Percentiles rank a stretch among this genome's conserved stretches.
Evolutionary conservation across 2,329 filamentous ascomycete species (phyloP).

Genomic region (Monosporascus sp.): DNA sequence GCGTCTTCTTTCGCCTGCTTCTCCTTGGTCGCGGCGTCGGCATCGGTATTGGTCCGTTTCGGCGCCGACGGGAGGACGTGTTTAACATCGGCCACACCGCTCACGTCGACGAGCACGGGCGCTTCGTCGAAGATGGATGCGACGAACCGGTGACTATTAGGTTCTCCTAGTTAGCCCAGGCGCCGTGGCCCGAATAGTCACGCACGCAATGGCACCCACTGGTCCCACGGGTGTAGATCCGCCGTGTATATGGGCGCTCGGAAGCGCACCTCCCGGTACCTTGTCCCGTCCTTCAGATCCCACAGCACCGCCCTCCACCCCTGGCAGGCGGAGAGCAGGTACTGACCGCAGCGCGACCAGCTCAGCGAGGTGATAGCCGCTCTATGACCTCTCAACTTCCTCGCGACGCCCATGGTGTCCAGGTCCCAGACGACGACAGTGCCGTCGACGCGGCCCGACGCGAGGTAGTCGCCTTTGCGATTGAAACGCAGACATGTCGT

Average conservation of each 20-base stretch:
- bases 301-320: slow-evolving; percentile 96
- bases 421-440: slow-evolving; percentile 95
- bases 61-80: slow-evolving; percentile 77
- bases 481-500: slow-evolving; percentile 77
- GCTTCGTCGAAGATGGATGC: slow-evolving; percentile 92
- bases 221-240: slow-evolving; percentile 86
- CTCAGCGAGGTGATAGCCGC: slow-evolving; percentile 90
- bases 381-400: slow-evolving; percentile 89
- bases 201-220: slow-evolving; percentile 47
- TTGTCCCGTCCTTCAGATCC: slow-evolving; percentile 70
- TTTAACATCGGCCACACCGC: slow-evolving; percentile 64
- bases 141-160: slow-evolving; percentile 71
- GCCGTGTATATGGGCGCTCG: slow-evolving; percentile 93
- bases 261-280: slow-evolving; percentile 82
- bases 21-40: slow-evolving; percentile 66
- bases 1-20: slow-evolving; percentile 89
- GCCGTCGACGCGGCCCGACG: slow-evolving; percentile 89
- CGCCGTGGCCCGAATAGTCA: background rate
- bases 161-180: slow-evolving; percentile 14
- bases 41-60: slow-evolving; percentile 65
- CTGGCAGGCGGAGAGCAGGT: slow-evolving; percentile 86
- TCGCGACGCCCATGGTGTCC: slow-evolving; percentile 93
- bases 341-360: slow-evolving; percentile 90
- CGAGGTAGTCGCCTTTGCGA: slow-evolving; percentile 88
- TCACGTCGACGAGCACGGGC: slow-evolving; percentile 80